Percentiles rank a stretch among this genome's conserved stretches.
These are phyloP conservation scores for Mycena pura DNA, from an alignment of 768 basidiomycete species.

Conservation along the genomic window DNA sequence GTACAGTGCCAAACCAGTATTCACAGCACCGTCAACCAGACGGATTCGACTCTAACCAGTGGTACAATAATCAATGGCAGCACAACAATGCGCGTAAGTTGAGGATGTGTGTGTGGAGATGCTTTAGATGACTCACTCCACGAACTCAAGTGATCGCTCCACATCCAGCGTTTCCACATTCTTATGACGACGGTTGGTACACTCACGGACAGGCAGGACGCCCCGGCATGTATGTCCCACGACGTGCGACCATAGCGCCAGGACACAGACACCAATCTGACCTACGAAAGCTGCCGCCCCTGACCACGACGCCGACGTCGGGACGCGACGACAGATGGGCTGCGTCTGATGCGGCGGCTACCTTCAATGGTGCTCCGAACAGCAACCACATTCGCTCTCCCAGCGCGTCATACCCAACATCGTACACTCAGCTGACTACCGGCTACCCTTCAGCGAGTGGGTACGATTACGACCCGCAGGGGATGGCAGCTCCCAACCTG, in stretches of 20 bases:
- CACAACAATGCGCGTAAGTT: constrained; percentile 41
- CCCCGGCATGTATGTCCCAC: constrained; percentile 53
- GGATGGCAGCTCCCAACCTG: too few relatives aligned
- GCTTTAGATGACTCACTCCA: constrained; percentile 46
- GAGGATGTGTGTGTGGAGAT: constrained; percentile 24
- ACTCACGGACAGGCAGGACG: constrained; percentile 52
- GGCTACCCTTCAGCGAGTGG: too few relatives aligned
- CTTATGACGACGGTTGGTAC: constrained; percentile 67
- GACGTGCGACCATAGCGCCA: constrained; percentile 53
- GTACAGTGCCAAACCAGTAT: constrained; percentile 69
- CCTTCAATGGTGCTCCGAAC: constrained; percentile 43
- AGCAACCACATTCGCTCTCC: constrained; percentile 67
- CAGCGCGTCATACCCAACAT: constrained; percentile 63
- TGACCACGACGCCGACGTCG: constrained; percentile 51
- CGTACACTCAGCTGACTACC: too few relatives aligned
- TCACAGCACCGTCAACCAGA: constrained; percentile 69
- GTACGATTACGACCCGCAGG: too few relatives aligned
- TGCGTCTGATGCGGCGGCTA: constrained; percentile 44
- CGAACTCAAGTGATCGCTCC: constrained; percentile 44
- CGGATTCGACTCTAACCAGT: constrained; percentile 62
- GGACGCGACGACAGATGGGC: constrained; percentile 57
- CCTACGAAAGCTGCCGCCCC: constrained; percentile 65
- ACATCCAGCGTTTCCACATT: constrained; percentile 53
- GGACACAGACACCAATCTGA: constrained; percentile 55
- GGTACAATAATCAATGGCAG: constrained; percentile 53